Base-by-base conservation (phyloP, 2,329 filamentous ascomycete species). In the Leptographium procerum region DNA sequence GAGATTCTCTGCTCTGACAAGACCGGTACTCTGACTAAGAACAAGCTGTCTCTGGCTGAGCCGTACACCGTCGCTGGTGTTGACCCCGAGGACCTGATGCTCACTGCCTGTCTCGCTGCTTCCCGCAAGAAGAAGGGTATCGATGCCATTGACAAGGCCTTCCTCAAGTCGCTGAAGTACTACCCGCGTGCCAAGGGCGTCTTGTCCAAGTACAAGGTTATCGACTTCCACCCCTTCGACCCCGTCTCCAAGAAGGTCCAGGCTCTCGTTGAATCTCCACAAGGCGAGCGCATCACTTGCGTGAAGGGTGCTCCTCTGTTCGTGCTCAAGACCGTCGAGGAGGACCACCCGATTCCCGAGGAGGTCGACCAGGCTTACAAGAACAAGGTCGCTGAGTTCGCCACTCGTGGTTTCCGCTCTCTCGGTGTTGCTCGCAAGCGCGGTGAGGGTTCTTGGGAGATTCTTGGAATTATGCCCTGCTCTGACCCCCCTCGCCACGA, bases 81-180 rank as follows among this genome's bases (percentile, higher is more conserved):
- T 61, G 88, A 91, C 65, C 82, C 87, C 40, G 88, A 94, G 72
- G 89, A 95, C 67, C 86, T 95, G 63, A 95, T 95, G 89, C 80
- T 95, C 64, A 94, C 89, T 76, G 90, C 90, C 68, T 95, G 90
- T 72, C 77, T 95, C 68, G 90, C 90, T 68, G 89, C 90, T 63
- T 92, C 87, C 65, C 88, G 89, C 77, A 95, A 94, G 83, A 92
- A 91, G 82, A 95, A 95, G 80, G 90, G 89, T 78, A 91, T 95
- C 64, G 90, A 95, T 70, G 88, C 91, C 65, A 95, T 95, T 66
- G 91, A 95, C 81, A 94, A 92, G 80, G 90, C 89, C 70, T 95
- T 95, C 80, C 80, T 95, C 66, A 95, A 94, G 78, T 82, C 87
- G 26, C 84, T 95, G 63, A 83, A 83, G 70, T 86, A 79, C 76